phyloP scores from a whole-genome alignment of 306 rosid genomes.

The Medicago arabica region DNA sequence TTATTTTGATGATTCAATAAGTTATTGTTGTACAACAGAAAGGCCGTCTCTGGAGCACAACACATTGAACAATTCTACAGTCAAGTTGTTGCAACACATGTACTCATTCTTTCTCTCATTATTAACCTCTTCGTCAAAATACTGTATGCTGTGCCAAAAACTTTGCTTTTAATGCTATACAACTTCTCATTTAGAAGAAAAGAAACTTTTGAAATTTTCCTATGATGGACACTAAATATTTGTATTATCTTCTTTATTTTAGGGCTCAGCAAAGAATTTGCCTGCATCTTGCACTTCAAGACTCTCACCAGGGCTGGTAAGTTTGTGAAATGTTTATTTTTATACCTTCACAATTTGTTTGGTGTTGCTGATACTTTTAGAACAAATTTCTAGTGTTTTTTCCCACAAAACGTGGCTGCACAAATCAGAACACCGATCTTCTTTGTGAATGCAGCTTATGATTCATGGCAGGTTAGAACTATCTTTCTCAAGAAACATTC shows the following conservation, averaged over 20 bases:
- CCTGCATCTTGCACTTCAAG: constrained; percentile 77
- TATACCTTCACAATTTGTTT: neutral
- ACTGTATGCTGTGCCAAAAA: neutral
- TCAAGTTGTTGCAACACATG: constrained; percentile 81
- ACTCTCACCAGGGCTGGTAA: constrained; percentile 74
- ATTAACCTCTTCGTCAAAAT: constrained; percentile 1
- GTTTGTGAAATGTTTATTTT: constrained; percentile 38
- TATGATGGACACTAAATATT: neutral
- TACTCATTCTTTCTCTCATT: constrained; percentile 43
- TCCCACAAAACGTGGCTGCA: constrained; percentile 74
- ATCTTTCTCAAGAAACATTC: neutral
- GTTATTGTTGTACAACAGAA: constrained; percentile 52
- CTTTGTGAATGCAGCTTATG: constrained; percentile 92
- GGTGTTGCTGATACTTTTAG: constrained; percentile 32
- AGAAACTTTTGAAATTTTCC: constrained; percentile 24
- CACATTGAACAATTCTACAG: constrained; percentile 59
- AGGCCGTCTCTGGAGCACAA: constrained; percentile 72
- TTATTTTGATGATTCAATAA: constrained; percentile 23
- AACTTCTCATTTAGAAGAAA: neutral
- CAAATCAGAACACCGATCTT: constrained; percentile 79
- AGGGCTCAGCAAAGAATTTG: constrained; percentile 79
- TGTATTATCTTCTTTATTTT: constrained; percentile 19
- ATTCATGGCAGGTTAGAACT: constrained; percentile 93
- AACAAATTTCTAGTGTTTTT: constrained; percentile 73
- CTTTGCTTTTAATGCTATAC: neutral